Percentiles rank a stretch among this genome's conserved stretches.
Conservation (phyloP, 192 early-diverging fungal genomes). For the Coemansia sp. region DNA sequence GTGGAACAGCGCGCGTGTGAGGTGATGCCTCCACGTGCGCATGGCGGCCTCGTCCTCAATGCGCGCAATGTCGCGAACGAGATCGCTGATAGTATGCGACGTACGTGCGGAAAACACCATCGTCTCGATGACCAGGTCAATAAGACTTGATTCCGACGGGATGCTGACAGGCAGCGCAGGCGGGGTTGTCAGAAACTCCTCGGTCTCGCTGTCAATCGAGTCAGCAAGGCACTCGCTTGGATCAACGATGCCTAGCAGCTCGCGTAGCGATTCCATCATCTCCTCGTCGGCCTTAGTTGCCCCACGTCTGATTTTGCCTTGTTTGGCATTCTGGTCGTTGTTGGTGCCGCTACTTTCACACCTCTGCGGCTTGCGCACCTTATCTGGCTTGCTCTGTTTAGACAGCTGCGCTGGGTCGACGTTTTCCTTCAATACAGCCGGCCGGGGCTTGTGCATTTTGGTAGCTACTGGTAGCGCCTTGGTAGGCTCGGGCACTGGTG, state of each 20-base stretch:
- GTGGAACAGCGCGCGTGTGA: constrained; percentile 45
- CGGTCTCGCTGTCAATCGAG: constrained; percentile 52
- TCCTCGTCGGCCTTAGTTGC: constrained; percentile 33
- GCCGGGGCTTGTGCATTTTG: constrained; percentile 5
- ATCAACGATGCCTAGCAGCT: constrained; percentile 52
- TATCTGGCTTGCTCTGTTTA: constrained; percentile 9
- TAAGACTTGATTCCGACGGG: constrained; percentile 19
- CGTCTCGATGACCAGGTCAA: constrained; percentile 44
- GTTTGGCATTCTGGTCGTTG: not conserved
- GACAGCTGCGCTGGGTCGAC: not conserved
- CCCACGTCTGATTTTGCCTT: not conserved
- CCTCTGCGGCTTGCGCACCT: constrained; percentile 9
- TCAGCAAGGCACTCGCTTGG: constrained; percentile 53
- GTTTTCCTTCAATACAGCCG: constrained; percentile 23
- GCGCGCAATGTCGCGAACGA: constrained; percentile 49
- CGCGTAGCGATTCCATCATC: constrained; percentile 47
- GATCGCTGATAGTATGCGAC: constrained; percentile 55
- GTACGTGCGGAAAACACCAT: constrained; percentile 58
- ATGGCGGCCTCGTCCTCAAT: constrained; percentile 21
- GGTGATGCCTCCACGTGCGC: constrained; percentile 40
- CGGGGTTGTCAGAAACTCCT: constrained; percentile 31
- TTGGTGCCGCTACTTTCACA: not conserved
- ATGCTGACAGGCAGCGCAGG: constrained; percentile 24
- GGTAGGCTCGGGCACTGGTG: constrained; percentile 7
- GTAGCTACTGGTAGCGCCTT: not conserved